Evolutionary conservation across 2,329 filamentous ascomycete genomes (phyloP), one percentile per base, ranked within the genome.

Genomic region (Claviceps sp.): DNA sequence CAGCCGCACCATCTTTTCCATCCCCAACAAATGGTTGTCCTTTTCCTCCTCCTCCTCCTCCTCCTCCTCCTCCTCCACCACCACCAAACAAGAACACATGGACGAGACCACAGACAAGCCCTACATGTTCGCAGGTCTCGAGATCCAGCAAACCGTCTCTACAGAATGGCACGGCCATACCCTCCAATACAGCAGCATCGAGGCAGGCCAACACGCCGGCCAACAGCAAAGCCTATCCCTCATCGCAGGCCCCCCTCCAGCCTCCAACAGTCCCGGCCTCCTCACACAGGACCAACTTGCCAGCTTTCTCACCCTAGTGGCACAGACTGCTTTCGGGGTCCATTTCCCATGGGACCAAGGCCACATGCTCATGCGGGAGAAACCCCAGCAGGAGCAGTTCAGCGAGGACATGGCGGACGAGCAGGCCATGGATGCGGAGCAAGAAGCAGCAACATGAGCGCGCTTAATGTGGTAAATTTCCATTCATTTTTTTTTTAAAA

Each of bases 171-270:
- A 65, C 6, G 69, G 67, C 44, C 71, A 74, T 62, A 71, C 61
- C 11, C 63, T 81, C 8, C 68, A 66, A 7, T 79, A 79, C 67
- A 75, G 69, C 20, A 72, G 68, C 58, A 68, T 79, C 55, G 72
- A 79, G 54, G 74, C 69, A 5, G 76, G 76, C 0, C 68, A 69
- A 49, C 72, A 74, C 53, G 73, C 72, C 48, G 76, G 76, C 5
- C 72, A 71, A 13, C 68, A 74, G n/a, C 70, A 73, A 20, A 73
- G 77, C 58, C 61, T 81, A 24, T 70, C 66, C 1, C 66, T 81
- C 18, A 54, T 58, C 20, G 52, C 56, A 16, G 54, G 58, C 3
- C 46, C n/a, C 11, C 48, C 49, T 2, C 24, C 18, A 11, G 11
- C 14, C 37, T 13, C 36, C 11, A 26, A 45, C 14, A 30, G 18